Conservation (phyloP, 495 filamentous ascomycete species). For the Xeromyces bisporus region DNA sequence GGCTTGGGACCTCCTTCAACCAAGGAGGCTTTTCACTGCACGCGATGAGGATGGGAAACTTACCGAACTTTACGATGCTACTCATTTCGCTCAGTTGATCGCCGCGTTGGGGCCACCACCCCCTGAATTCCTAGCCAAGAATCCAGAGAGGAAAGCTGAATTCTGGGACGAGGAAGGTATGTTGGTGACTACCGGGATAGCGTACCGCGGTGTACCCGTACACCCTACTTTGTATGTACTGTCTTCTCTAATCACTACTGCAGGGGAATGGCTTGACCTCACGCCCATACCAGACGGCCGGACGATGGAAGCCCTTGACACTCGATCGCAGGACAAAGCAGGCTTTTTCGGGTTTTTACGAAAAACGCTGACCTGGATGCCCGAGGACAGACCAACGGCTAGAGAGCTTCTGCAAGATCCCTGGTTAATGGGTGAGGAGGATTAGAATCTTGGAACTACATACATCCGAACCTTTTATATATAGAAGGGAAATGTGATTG, state of each 20-base stretch:
- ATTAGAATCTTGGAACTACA: no score
- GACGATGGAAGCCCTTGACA: slow-evolving; percentile 12
- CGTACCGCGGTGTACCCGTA: no score
- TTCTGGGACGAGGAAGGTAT: slow-evolving; percentile 15
- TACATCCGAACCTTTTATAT: not conserved
- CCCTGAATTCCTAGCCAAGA: slow-evolving; percentile 15
- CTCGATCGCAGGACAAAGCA: slow-evolving; percentile 12
- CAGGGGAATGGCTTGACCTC: slow-evolving; percentile 11
- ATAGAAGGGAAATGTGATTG: slow-evolving; percentile 5
- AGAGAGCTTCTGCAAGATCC: slow-evolving; percentile 21
- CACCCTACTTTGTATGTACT: no score
- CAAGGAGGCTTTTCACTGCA: slow-evolving; percentile 23
- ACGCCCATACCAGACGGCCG: slow-evolving; percentile 12
- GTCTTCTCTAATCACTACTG: slow-evolving; percentile 3
- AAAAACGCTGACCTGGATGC: slow-evolving; percentile 19
- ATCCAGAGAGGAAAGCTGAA: slow-evolving; percentile 9
- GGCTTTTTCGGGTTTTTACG: slow-evolving; percentile 19
- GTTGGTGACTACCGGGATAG: no score
- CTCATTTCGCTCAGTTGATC: slow-evolving; percentile 26
- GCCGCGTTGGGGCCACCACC: slow-evolving; percentile 27
- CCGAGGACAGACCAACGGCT: slow-evolving; percentile 20
- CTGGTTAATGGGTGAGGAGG: slow-evolving; percentile 9
- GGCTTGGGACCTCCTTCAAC: slow-evolving; percentile 31
- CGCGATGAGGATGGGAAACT: slow-evolving; percentile 14
- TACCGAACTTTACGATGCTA: slow-evolving; percentile 21